Conservation (phyloP, 768 basidiomycete species). For the Pleurotus pulmonarius region DNA sequence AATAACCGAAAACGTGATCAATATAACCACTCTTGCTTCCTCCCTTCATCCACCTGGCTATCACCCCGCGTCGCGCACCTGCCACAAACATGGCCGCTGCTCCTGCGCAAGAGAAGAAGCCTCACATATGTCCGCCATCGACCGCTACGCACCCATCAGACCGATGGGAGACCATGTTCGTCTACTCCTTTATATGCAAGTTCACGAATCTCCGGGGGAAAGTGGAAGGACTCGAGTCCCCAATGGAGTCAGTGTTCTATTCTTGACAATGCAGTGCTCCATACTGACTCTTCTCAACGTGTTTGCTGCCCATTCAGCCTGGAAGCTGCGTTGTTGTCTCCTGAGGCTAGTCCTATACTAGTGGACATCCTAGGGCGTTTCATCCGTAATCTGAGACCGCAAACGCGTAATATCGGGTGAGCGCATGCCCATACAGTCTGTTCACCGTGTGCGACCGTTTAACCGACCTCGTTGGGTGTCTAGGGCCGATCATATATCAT, state of each 20-base stretch:
- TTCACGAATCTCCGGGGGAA: slow-evolving; percentile 74
- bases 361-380: slow-evolving; percentile 72
- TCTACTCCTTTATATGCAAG: slow-evolving; percentile 82
- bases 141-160: slow-evolving; percentile 70
- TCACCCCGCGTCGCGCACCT: slow-evolving; percentile 29
- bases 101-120: slow-evolving; percentile 27
- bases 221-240: slow-evolving; percentile 73
- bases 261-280: slow-evolving; percentile 9
- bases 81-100: slow-evolving; percentile 34
- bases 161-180: slow-evolving; percentile 85
- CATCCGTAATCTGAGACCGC: slow-evolving; percentile 77
- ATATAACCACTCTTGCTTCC: slow-evolving; percentile 22
- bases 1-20: slow-evolving; percentile 34
- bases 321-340: slow-evolving; percentile 73
- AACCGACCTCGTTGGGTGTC: slow-evolving; percentile 27
- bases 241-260: slow-evolving; percentile 70
- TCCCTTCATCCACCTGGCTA: slow-evolving; percentile 26
- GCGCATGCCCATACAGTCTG: slow-evolving; percentile 32
- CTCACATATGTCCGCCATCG: slow-evolving; percentile 55
- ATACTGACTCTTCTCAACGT: slow-evolving; percentile 9
- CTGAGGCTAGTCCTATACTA: slow-evolving; percentile 69
- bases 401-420: slow-evolving; percentile 88
- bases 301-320: slow-evolving; percentile 42
- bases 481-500: slow-evolving; percentile 80
- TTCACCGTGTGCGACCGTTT: slow-evolving; percentile 25